Percentiles rank a stretch among this genome's conserved stretches.
Evolutionary conservation across 2,329 filamentous ascomycete genomes (phyloP).

Genomic region (Ceratocystis diversiconidia): DNA sequence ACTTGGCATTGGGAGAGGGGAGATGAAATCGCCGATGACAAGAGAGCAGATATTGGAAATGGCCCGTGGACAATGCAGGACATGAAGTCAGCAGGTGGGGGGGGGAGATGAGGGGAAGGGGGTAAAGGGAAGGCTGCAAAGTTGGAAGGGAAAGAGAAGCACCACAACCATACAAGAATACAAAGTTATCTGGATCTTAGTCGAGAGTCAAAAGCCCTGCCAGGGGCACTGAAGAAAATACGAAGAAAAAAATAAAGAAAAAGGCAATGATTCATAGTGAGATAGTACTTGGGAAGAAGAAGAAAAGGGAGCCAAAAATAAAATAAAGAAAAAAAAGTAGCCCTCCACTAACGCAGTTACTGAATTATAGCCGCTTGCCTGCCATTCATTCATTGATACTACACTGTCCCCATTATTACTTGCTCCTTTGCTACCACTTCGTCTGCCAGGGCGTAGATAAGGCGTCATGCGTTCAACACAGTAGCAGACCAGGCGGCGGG

Average conservation of each 20-base stretch:
- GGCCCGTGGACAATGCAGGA: background rate
- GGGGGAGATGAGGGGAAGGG: background rate
- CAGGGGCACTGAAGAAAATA: constrained; percentile 6
- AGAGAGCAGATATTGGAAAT: background rate
- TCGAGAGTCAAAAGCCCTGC: background rate
- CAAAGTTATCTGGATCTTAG: too few relatives aligned
- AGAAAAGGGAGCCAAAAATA: background rate
- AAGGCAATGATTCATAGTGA: background rate
- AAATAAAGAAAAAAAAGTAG: background rate
- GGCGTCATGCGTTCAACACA: background rate
- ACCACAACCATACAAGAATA: background rate
- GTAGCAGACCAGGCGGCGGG: background rate
- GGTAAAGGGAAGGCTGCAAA: background rate
- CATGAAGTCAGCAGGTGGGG: background rate
- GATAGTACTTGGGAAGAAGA: background rate
- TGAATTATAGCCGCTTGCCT: background rate
- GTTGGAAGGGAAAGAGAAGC: background rate
- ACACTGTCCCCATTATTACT: background rate
- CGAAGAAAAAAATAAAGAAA: background rate
- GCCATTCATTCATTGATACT: background rate
- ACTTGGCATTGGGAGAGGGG: background rate
- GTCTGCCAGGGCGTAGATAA: constrained; percentile 1
- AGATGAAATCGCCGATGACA: background rate
- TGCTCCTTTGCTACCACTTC: background rate
- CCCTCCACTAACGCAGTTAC: background rate